These are phyloP conservation scores for Flaveria robusta DNA, from an alignment of 129 eudicot genomes.

Conservation along the genomic window DNA sequence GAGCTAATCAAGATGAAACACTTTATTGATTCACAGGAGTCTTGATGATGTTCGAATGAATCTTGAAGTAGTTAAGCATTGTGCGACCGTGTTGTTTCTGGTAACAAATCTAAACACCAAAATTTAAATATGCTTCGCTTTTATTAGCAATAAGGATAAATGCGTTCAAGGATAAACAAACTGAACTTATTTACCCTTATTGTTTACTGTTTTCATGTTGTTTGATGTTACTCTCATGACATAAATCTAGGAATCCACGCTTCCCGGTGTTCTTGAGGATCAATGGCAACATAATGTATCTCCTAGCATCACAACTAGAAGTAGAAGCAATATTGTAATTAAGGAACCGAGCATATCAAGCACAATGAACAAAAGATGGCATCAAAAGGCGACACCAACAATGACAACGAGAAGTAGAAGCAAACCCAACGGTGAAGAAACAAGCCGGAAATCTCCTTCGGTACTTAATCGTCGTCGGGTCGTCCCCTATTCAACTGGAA, in stretches of 20 bases:
- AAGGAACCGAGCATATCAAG: constrained; percentile 46
- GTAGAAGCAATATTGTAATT: constrained; percentile 51
- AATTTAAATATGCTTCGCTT: background rate
- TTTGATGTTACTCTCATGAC: background rate
- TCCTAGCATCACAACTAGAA: constrained; percentile 63
- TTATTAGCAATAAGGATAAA: too few species aligned
- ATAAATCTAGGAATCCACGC: constrained; percentile 70
- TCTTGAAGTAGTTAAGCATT: constrained; percentile 90
- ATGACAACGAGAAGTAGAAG: constrained; percentile 47
- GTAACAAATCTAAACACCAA: constrained; percentile 32
- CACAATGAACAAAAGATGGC: constrained; percentile 33
- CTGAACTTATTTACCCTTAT: too few species aligned
- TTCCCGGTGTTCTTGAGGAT: constrained; percentile 52
- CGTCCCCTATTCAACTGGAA: constrained; percentile 67
- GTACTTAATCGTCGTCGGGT: constrained; percentile 52
- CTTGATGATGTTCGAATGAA: constrained; percentile 95
- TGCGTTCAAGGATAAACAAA: too few species aligned
- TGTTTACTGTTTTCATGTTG: background rate
- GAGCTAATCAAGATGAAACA: background rate
- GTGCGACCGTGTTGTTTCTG: constrained; percentile 89
- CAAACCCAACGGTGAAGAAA: constrained; percentile 42
- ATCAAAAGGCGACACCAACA: constrained; percentile 9
- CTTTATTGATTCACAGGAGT: constrained; percentile 52
- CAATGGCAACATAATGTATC: constrained; percentile 44
- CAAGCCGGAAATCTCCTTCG: constrained; percentile 67